These are phyloP conservation scores for Phytophthora citrophthora DNA, from an alignment of 352 stramenopile genomes.

Conservation along the genomic window DNA sequence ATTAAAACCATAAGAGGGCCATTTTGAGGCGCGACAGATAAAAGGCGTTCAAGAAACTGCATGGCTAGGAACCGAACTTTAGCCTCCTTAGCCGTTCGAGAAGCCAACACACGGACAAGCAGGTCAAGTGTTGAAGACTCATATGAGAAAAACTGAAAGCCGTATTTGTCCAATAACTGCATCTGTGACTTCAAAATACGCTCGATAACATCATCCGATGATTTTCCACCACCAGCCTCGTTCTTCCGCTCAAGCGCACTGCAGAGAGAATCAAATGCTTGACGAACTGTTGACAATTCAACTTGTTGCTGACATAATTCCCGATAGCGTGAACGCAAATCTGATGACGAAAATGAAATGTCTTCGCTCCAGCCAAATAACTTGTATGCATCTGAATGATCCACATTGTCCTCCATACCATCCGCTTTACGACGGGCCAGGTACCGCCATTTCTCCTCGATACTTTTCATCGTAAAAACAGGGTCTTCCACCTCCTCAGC, in stretches of 20 bases:
- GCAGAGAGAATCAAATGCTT: slow-evolving; percentile 69
- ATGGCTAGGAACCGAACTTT: slow-evolving; percentile 39
- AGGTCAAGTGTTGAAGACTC: slow-evolving; percentile 73
- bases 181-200: slow-evolving; percentile 73
- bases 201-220: slow-evolving; percentile 74
- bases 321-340: slow-evolving; percentile 67
- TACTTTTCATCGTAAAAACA: slow-evolving; percentile 75
- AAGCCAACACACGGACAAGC: slow-evolving; percentile 40
- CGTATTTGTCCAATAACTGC: slow-evolving; percentile 74
- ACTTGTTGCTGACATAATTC: slow-evolving; percentile 61
- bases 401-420: slow-evolving; percentile 44
- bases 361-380: slow-evolving; percentile 72
- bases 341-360: slow-evolving; percentile 46
- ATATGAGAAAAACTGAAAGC: slow-evolving; percentile 81
- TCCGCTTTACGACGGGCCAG: slow-evolving; percentile 55
- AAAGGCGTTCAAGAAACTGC: slow-evolving; percentile 45
- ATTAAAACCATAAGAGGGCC: slow-evolving; percentile 46
- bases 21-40: slow-evolving; percentile 59
- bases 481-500: slow-evolving; percentile 77
- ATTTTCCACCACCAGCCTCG: slow-evolving; percentile 53
- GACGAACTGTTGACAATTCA: slow-evolving; percentile 55
- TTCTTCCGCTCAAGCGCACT: slow-evolving; percentile 58
- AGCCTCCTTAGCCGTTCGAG: slow-evolving; percentile 17
- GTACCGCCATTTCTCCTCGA: slow-evolving; percentile 81
- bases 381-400: slow-evolving; percentile 64